Base-by-base conservation (phyloP, 2,329 filamentous ascomycete species). In the Madurella mycetomatis region DNA sequence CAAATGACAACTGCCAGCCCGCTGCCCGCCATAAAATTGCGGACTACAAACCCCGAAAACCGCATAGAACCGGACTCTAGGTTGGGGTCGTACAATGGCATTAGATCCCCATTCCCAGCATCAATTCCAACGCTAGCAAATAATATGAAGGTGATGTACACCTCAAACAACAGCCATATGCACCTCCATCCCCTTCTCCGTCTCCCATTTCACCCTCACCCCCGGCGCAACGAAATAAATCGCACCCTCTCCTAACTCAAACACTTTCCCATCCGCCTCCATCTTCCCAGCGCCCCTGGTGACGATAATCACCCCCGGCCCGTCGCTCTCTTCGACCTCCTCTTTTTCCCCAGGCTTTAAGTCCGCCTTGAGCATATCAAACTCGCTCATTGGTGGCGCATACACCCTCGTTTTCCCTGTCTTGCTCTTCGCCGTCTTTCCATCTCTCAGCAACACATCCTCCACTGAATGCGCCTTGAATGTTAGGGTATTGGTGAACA, bases 331-430 rank as follows among this genome's bases (percentile, higher is more conserved):
- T 43, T 69, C 70, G 15, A 87, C 70, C 5, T 70, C 74, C 61
- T 91, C 87, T 39, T 69, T 77, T 62, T 88, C 83, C 0, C 79
- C 81, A 0, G 69, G 68, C 2, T 66, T 68, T n/a, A 91, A 64
- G 17, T 77, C 75, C 1, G 80, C 83, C 46, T 78, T 74, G 11
- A 90, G 70, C 72, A 91, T 81, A 61, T 84, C 80, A 64, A 92
- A 91, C 69, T 91, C 87, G 62, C 80, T 83, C 68, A 89, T 77
- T 0, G 85, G 85, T 5, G 87, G 86, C 9, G 74, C 75, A 64
- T 87, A 88, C 1, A 84, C 71, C 47, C 77, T 74, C 1, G 85
- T 87, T 68, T 80, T 84, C 0, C 84, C 84, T 41, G 77, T 75
- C 57, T 72, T 72, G 47, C 83, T 79, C 56, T 78, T 76, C 0